Evolutionary conservation across 2,329 filamentous ascomycete species (phyloP), one percentile per base, ranked within the genome.

Genomic region (Nemania bipapillata): DNA sequence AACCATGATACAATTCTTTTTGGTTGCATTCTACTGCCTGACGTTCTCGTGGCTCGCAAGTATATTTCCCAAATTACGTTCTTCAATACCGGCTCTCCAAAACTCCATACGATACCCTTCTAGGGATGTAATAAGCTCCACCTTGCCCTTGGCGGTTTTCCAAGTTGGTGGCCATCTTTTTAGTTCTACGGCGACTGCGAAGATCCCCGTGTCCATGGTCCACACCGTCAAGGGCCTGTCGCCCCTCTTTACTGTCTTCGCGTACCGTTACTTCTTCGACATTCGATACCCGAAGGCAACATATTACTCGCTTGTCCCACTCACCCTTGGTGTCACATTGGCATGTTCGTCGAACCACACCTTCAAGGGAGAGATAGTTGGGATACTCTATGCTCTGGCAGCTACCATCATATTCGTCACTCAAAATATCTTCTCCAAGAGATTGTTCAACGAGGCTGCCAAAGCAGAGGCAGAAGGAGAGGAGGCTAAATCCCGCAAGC

Each of bases 221-320:
- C 96, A 99, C 81, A 99, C 96, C 0, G 98, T 99, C 82, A 99
- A 99, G 83, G 96, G 96, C 7, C 88, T 99, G 28, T 98, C 95
- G 2, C 96, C 96, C 3, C 85, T 99, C 7, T 96, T 99, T 79
- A 99, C 96, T 0, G 96, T 99, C 49, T 81, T 97, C 63, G 96
- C 96, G 60, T 99, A 99, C 79, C 90, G 96, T 62, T 81, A 97
- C 72, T 86, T 97, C 77, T 97, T 95, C 82, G 87, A 93, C 75
- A 96, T 98, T 69, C 90, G 88, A 73, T 98, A 99, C 80, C 93
- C 94, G 1, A 85, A 86, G 37, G 89, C 94, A 6, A 98, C 95
- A 1, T 99, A 97, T 79, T 82, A 94, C 58, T 97, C 94, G 1
- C 86, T 97, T 56, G 85, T 97, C n/a, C 96, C 96, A 1, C 86